Percentiles rank a stretch among this genome's conserved stretches.
phyloP scores from a whole-genome alignment of 768 basidiomycete genomes.

The Dendrothele bispora region DNA sequence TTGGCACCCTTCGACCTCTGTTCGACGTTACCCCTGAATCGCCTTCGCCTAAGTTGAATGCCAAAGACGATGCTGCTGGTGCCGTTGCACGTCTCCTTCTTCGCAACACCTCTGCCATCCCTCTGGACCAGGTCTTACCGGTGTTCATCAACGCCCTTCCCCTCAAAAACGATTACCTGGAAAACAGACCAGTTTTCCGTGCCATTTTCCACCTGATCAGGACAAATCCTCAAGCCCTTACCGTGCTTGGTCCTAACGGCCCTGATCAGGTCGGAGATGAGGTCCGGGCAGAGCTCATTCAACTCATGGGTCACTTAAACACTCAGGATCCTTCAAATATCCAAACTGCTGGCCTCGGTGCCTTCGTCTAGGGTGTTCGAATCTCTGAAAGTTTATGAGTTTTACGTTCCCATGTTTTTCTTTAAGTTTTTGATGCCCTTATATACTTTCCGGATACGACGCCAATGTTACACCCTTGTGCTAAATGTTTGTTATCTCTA shows the following conservation, averaged over 20 bases:
- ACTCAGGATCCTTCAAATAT: slow-evolving; percentile 76
- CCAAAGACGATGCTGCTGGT: slow-evolving; percentile 95
- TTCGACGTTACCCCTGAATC: slow-evolving; percentile 69
- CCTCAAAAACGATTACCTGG: slow-evolving; percentile 83
- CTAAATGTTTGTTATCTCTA: too few species aligned
- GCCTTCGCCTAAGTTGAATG: slow-evolving; percentile 70
- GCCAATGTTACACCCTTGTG: too few species aligned
- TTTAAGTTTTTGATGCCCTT: too few species aligned
- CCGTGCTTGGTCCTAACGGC: slow-evolving; percentile 75
- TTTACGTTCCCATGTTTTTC: too few species aligned
- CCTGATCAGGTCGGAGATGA: slow-evolving; percentile 82
- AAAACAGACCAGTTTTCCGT: slow-evolving; percentile 88
- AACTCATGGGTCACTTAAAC: slow-evolving; percentile 71
- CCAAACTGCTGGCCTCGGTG: slow-evolving; percentile 71
- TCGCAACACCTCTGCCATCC: slow-evolving; percentile 75
- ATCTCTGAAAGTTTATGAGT: too few species aligned
- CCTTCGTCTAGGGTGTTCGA: too few species aligned
- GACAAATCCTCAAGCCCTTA: slow-evolving; percentile 66
- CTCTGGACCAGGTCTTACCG: slow-evolving; percentile 89
- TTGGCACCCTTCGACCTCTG: slow-evolving; percentile 76
- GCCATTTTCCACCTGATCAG: slow-evolving; percentile 88
- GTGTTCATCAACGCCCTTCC: slow-evolving; percentile 82
- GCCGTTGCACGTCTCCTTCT: slow-evolving; percentile 86
- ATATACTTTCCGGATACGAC: too few species aligned
- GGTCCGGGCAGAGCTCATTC: slow-evolving; percentile 71